Evolutionary conservation across 495 filamentous ascomycete genomes (phyloP), one percentile per base, ranked within the genome.

Genomic region (Bacidia rubella): DNA sequence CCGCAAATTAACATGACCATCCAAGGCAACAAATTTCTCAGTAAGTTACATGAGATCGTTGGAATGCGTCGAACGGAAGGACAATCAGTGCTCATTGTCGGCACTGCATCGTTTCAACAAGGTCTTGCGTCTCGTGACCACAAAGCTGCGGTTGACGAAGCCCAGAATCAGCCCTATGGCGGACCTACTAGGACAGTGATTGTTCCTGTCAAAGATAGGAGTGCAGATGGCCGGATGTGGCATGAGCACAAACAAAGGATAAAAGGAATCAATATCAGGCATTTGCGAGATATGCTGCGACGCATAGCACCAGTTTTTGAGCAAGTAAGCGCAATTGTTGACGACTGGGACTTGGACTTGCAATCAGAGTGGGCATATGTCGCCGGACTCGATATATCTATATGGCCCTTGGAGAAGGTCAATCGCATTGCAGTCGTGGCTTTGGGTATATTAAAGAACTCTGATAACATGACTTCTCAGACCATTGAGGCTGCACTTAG

Each of bases 41-140:
- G 60, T 22, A 76, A 79, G 43, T 66, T 98, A 9, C 79, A 83
- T 43, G 73, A 79, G 53, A 70, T 81, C n/a, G 79, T 93, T 24
- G 75, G 85, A 54, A 76, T 77, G 51, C 72, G 80, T 45, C 78
- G 89, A 68, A 71, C 69, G 39, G 70, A 74, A 27, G 88, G 88
- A 11, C 76, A 82, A 54, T 76, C 72, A 38, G 74, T 93, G 5
- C 68, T 92, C 46, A 65, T 95, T n/a, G 67, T 98, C 24, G 92
- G 90, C 22, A 86, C 81, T 24, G 71, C 74, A 0, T 74, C 78
- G 15, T 76, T 78, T 3, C 25, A 50, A 11, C 68, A 70, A 11
- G 69, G 68, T 39, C 63, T 73, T 39, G 63, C 70, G 42, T 73
- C 68, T 24, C 68, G 67, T 52, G 60, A 75, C 17, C 71, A 73